Evolutionary conservation across 2,329 filamentous ascomycete species (phyloP).

Genomic region (Penicillium hesseltinei): DNA sequence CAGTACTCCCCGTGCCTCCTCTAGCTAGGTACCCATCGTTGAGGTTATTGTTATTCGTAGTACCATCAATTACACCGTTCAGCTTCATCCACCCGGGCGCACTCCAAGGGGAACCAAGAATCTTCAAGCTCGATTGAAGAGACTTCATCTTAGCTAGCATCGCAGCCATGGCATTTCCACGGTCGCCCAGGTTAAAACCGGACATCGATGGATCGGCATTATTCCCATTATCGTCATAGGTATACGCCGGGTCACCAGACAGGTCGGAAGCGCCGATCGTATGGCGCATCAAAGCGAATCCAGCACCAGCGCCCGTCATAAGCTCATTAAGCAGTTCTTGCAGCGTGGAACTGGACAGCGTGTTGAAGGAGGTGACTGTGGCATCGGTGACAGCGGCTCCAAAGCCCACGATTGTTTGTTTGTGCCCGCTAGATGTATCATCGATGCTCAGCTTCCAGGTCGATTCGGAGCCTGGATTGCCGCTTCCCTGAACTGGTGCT

Average conservation of each 20-base stretch:
- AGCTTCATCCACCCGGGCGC: constrained; percentile 44
- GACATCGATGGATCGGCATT: constrained; percentile 32
- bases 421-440: constrained; percentile 27
- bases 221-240: constrained; percentile 40
- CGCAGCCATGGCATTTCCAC: constrained; percentile 39
- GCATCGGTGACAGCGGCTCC: constrained; percentile 42
- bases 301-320: constrained; percentile 35
- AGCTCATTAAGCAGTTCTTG: constrained; percentile 35
- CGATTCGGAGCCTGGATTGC: constrained; percentile 21
- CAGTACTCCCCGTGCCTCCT: constrained; percentile 28
- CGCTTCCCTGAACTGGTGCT: constrained; percentile 20
- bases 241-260: constrained; percentile 34
- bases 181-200: constrained; percentile 33
- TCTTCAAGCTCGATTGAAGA: constrained; percentile 34
- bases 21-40: constrained; percentile 28
- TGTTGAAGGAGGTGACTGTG: constrained; percentile 37
- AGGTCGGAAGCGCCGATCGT: constrained; percentile 42
- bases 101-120: constrained; percentile 40
- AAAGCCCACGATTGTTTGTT: constrained; percentile 35
- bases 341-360: constrained; percentile 28
- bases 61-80: constrained; percentile 33
- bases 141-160: constrained; percentile 39
- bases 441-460: constrained; percentile 29
- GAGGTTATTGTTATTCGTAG: constrained; percentile 34
- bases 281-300: constrained; percentile 42